A percentile compares a stretch with the other conserved stretches of the same genome.
phyloP scores from a whole-genome alignment of 371 early-diverging fungal species.

The Mortierella sp. region DNA sequence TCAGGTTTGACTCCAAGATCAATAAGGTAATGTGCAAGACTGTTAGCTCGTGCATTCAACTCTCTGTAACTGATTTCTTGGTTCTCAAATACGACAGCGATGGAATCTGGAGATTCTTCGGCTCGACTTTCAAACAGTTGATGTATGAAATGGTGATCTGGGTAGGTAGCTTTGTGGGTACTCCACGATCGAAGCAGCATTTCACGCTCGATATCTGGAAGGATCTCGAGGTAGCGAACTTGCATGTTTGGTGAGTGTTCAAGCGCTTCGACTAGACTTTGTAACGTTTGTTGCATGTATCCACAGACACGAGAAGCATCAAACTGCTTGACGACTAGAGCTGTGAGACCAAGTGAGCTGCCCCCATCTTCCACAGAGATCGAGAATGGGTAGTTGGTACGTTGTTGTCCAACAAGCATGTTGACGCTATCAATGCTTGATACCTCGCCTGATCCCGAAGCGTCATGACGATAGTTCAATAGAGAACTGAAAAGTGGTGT shows the following conservation, averaged over 20 bases:
- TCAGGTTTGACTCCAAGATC: no score
- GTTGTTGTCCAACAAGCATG: background rate
- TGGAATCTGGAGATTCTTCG: constrained; percentile 15
- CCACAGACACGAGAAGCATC: constrained; percentile 2
- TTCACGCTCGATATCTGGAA: constrained; percentile 6
- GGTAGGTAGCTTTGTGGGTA: background rate
- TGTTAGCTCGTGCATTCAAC: no score
- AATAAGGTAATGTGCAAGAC: no score
- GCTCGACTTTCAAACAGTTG: constrained; percentile 19
- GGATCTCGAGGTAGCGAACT: constrained; percentile 2
- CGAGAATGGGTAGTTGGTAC: constrained; percentile 23
- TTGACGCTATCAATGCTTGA: background rate
- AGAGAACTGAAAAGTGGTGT: background rate
- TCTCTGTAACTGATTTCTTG: constrained; percentile 20
- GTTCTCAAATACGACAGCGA: constrained; percentile 26
- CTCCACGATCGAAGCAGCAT: constrained; percentile 22
- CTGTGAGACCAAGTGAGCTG: constrained; percentile 1
- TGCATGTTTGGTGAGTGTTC: constrained; percentile 4
- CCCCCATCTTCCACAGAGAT: constrained; percentile 14
- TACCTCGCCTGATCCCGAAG: background rate
- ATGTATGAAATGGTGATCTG: constrained; percentile 1
- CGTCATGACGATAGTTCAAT: background rate
- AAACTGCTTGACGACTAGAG: background rate
- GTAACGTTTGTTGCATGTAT: constrained; percentile 3
- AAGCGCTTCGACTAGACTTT: constrained; percentile 11